These are phyloP conservation scores for Ogataea polymorpha DNA, from an alignment of 805 yeast genomes.

Conservation along the genomic window DNA sequence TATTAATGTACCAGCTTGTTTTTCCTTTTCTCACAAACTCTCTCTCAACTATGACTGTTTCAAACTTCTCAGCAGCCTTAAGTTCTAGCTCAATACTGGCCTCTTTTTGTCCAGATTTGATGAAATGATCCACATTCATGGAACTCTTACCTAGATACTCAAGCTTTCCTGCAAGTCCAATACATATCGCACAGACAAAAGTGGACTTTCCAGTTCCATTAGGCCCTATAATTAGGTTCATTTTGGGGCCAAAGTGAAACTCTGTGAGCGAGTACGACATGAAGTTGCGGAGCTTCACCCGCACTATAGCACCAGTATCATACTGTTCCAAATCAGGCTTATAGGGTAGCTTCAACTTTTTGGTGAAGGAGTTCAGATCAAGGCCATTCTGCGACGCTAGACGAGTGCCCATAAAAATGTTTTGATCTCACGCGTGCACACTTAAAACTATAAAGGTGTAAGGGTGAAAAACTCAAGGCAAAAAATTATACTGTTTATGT, in stretches of 20 bases:
- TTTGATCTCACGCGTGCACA: constrained; percentile 2
- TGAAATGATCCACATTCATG: constrained; percentile 59
- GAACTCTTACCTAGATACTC: constrained; percentile 68
- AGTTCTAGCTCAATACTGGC: constrained; percentile 51
- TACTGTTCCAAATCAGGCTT: constrained; percentile 29
- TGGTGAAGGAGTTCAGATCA: constrained; percentile 14
- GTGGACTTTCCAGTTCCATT: constrained; percentile 96
- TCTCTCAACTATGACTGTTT: constrained; percentile 41
- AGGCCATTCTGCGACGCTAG: constrained; percentile 11
- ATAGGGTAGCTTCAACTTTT: constrained; percentile 16
- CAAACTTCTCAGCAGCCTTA: constrained; percentile 36
- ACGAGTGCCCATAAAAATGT: constrained; percentile 10
- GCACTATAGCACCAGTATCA: constrained; percentile 45
- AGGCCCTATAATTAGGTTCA: constrained; percentile 93
- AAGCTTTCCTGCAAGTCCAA: constrained; percentile 81
- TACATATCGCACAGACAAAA: constrained; percentile 85
- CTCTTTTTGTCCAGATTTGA: constrained; percentile 58
- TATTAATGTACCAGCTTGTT: constrained; percentile 54
- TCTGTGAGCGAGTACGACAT: constrained; percentile 68
- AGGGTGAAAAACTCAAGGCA: not conserved
- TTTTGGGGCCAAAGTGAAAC: constrained; percentile 72
- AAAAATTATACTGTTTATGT: constrained; percentile 1
- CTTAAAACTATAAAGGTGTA: not conserved
- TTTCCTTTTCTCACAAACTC: constrained; percentile 41
- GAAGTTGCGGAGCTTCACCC: constrained; percentile 56